Conservation (phyloP, 2,329 filamentous ascomycete genomes). For the Aspergillus ochraceoroseus region DNA sequence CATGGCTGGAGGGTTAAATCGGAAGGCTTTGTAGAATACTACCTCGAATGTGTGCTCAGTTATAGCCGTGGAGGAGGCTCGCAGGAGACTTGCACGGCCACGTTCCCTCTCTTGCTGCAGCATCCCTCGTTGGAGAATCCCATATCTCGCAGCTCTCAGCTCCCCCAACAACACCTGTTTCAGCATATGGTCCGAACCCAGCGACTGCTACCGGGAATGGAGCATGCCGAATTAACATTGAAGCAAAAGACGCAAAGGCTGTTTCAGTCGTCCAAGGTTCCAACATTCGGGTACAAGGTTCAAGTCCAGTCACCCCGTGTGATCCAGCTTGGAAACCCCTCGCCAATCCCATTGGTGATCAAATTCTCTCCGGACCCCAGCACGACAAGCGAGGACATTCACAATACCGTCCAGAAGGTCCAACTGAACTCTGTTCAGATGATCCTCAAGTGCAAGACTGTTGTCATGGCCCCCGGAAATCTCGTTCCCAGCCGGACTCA, state of each 20-base stretch:
- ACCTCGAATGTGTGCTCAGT: slow-evolving; percentile 29
- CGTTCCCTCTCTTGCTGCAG: slow-evolving; percentile 18
- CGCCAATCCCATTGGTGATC: slow-evolving; percentile 16
- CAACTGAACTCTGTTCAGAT: slow-evolving; percentile 17
- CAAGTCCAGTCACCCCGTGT: slow-evolving; percentile 25
- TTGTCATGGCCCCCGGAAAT: slow-evolving; percentile 13
- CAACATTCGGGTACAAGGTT: slow-evolving; percentile 27
- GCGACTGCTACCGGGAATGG: slow-evolving; percentile 32
- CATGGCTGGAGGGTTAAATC: slow-evolving; percentile 1
- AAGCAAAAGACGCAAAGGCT: slow-evolving; percentile 33
- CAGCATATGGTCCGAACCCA: slow-evolving; percentile 21
- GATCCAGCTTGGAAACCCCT: slow-evolving; percentile 22
- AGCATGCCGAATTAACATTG: slow-evolving; percentile 29
- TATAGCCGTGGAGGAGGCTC: slow-evolving; percentile 4
- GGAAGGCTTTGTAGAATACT: slow-evolving; percentile 38
- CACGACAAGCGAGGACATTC: slow-evolving; percentile 14
- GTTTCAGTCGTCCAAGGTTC: slow-evolving; percentile 35
- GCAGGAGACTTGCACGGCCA: slow-evolving; percentile 7
- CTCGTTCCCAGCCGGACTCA: not conserved
- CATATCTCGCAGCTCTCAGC: not conserved
- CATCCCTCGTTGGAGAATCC: too few species aligned
- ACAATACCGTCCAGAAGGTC: slow-evolving; percentile 12
- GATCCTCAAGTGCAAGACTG: slow-evolving; percentile 12
- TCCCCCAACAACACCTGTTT: slow-evolving; percentile 2
- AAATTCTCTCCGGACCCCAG: slow-evolving; percentile 7